Evolutionary conservation across 176 grass and related monocot genomes (phyloP).

Genomic region (Phoenix dactylifera): DNA sequence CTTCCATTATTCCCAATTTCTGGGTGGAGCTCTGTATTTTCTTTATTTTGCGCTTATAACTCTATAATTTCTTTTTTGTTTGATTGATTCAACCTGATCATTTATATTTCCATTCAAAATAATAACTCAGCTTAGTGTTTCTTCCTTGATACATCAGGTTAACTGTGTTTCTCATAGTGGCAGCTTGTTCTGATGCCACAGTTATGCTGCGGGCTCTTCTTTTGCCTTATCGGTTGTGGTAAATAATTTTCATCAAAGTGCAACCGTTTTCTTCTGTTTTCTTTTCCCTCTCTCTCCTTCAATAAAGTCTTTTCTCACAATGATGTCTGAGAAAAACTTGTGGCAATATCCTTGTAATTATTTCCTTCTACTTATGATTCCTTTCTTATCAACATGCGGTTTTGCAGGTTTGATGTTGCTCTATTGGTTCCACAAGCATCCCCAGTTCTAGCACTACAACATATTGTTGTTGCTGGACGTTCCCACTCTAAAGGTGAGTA

Average conservation of each 20-base stretch:
- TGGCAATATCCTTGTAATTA: too few relatives aligned
- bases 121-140: too few relatives aligned
- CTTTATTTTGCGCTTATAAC: too few relatives aligned
- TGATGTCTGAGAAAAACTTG: background rate
- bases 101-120: too few relatives aligned
- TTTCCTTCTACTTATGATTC: too few relatives aligned
- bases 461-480: constrained; percentile 33
- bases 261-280: background rate
- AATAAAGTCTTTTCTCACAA: background rate
- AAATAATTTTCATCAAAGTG: constrained; percentile 22
- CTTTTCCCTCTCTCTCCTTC: background rate
- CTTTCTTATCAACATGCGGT: too few relatives aligned
- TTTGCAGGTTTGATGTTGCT: constrained; percentile 90
- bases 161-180: constrained; percentile 67
- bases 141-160: constrained; percentile 31
- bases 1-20: too few relatives aligned
- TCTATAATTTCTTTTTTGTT: too few relatives aligned
- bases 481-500: constrained; percentile 23
- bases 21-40: too few relatives aligned
- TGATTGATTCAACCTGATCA: too few relatives aligned
- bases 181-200: constrained; percentile 92
- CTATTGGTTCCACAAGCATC: constrained; percentile 53
- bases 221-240: constrained; percentile 90
- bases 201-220: constrained; percentile 68
- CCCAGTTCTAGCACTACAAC: constrained; percentile 57